Base-by-base conservation (phyloP, 2,329 filamentous ascomycete genomes). In the Lasiodiplodia gonubiensis region DNA sequence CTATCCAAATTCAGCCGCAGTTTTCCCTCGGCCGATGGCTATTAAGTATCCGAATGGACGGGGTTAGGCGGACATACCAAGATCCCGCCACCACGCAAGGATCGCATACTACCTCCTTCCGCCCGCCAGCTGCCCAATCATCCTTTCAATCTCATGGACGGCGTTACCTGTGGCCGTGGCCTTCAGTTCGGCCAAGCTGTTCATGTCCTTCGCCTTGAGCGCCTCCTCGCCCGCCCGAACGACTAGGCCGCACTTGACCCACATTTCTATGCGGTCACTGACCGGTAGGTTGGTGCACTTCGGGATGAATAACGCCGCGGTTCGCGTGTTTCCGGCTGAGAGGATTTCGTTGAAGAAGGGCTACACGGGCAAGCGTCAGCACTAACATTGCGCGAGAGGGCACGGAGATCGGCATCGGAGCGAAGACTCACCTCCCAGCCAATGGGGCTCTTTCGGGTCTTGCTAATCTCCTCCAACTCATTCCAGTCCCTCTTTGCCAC, bases 221-320 rank as follows among this genome's bases (percentile, higher is more conserved):
- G 95, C 94, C 81, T 98, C 95, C 80, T 98, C 94, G 4, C 91
- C 95, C 2, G 95, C 95, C 80, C 92, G 93, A 33, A 91, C 86
- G 53, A 93, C 84, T 89, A 97, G 88, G 21, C 94, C 94, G 78
- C 95, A 98, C 81, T 97, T 97, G 73, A 97, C 89, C 86, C 94
- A 99, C 94, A 99, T 97, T 71, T 90, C 87, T 66, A 97, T 90
- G 3, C 90, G 84, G 73, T 93, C 91, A 2, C 87, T 85, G 0
- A 86, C 83, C 53, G 89, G 86, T 55, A 96, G 77, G 66, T 85
- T 84, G 18, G 89, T 90, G 81, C 94, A 97, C 79, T 98, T 98
- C 2, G 92, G 89, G 63, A 98, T 89, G 79, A 97, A 98, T 5
- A 88, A 78, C 0, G 90, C 87, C 1, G 95, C 95, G 18, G 97